These are phyloP conservation scores for Taxawa tesnikishii DNA, from an alignment of 2,329 filamentous ascomycete genomes.

Conservation along the genomic window DNA sequence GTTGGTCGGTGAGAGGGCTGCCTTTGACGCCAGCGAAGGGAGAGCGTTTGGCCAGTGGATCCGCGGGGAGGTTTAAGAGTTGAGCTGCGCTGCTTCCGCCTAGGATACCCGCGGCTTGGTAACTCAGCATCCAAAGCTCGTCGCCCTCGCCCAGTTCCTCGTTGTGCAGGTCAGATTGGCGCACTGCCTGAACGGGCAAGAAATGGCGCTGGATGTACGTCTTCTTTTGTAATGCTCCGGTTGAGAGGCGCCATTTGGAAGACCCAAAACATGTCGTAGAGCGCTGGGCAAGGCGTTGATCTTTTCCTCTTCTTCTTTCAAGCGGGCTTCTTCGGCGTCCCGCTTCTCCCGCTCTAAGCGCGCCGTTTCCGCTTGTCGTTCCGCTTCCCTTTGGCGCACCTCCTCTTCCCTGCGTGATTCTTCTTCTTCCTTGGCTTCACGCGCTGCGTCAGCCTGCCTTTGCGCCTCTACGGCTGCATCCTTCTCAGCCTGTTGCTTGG, in stretches of 20 bases:
- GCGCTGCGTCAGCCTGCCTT: conserved; percentile 13
- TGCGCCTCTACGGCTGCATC: conserved; percentile 10
- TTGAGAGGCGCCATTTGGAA: background rate
- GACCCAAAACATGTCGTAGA: conserved; percentile 6
- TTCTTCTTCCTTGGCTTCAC: conserved; percentile 12
- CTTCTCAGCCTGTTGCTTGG: conserved; percentile 10
- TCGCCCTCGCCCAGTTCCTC: conserved; percentile 3
- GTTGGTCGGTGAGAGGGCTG: conserved; percentile 1
- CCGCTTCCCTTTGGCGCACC: conserved; percentile 9
- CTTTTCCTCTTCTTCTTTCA: conserved; percentile 3
- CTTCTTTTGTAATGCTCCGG: conserved; percentile 1
- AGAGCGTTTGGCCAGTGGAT: conserved; percentile 3
- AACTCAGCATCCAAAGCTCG: conserved; percentile 10
- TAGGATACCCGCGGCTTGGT: conserved; percentile 10
- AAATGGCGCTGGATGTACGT: conserved; percentile 8
- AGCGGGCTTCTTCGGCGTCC: conserved; percentile 8
- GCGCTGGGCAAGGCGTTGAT: conserved; percentile 8
- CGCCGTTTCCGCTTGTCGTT: conserved; percentile 13
- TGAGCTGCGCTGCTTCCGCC: conserved; percentile 4
- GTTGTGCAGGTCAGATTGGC: conserved; percentile 4
- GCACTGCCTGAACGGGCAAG: conserved; percentile 8
- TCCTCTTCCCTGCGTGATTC: conserved; percentile 10
- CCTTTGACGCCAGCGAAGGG: conserved; percentile 1
- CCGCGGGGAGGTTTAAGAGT: conserved; percentile 6
- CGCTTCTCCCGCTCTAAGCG: conserved; percentile 9